A percentile compares a stretch with the other conserved stretches of the same genome.
Evolutionary conservation across 23 red algal species (phyloP).

Genomic region (Rhodosorus marinus): DNA sequence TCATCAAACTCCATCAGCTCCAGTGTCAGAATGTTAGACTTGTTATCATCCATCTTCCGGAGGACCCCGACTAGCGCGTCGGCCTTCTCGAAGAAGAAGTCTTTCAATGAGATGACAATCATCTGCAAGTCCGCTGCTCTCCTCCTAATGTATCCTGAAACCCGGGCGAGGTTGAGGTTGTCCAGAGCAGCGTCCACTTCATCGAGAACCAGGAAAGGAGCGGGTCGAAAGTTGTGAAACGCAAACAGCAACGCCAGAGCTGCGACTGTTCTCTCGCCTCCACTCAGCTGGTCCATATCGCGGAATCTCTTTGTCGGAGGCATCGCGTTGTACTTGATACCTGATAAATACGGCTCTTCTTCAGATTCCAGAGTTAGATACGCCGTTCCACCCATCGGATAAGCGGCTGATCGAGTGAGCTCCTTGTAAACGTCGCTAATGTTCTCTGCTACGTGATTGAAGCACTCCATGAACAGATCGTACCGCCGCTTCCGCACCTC

Average conservation of each 20-base stretch:
- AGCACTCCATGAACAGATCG: slow-evolving; percentile 44
- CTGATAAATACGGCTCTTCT: slow-evolving; percentile 75
- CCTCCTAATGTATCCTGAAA: slow-evolving; percentile 33
- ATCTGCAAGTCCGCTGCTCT: slow-evolving; percentile 49
- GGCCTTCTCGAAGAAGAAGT: slow-evolving; percentile 84
- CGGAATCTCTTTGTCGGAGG: slow-evolving; percentile 80
- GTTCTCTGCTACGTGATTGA: slow-evolving; percentile 30
- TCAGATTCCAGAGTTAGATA: slow-evolving; percentile 62
- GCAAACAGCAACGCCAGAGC: slow-evolving; percentile 92
- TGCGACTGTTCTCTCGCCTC: slow-evolving; percentile 84
- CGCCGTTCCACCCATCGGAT: slow-evolving; percentile 78
- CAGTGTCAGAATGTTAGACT: not conserved
- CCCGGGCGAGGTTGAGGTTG: slow-evolving; percentile 54
- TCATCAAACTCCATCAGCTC: not conserved
- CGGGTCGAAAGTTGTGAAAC: slow-evolving; percentile 50
- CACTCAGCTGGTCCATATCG: slow-evolving; percentile 86
- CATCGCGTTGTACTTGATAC: slow-evolving; percentile 87
- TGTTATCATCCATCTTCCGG: slow-evolving; percentile 11
- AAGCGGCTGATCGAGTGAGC: slow-evolving; percentile 44
- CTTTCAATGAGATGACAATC: slow-evolving; percentile 93
- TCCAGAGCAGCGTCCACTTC: slow-evolving; percentile 96
- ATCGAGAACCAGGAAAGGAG: slow-evolving; percentile 89
- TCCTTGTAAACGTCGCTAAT: slow-evolving; percentile 78
- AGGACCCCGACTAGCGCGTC: slow-evolving; percentile 85
- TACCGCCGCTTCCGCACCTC: not conserved